Evolutionary conservation across 768 basidiomycete genomes (phyloP).

Genomic region (Gloeophyllum trabeum): DNA sequence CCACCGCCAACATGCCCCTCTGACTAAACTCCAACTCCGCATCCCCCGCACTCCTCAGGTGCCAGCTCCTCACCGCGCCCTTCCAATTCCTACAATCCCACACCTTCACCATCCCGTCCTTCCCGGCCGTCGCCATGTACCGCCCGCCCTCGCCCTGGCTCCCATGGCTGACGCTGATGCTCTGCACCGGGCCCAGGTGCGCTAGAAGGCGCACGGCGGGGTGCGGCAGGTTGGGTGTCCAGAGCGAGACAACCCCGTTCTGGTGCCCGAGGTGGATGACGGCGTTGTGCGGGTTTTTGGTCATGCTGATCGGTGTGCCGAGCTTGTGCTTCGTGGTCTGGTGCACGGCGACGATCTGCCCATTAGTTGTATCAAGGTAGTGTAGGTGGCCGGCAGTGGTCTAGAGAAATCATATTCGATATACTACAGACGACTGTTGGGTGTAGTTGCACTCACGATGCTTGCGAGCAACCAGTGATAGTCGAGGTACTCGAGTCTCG

Average conservation of each 20-base stretch:
- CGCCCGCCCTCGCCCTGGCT: conserved; percentile 40
- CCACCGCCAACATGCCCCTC: conserved; percentile 72
- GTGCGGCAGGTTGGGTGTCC: conserved; percentile 91
- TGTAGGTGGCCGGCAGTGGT: conserved; percentile 87
- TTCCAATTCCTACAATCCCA: conserved; percentile 99
- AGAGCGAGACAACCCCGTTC: conserved; percentile 91
- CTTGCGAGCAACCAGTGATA: conserved; percentile 92
- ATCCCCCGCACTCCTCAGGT: conserved; percentile 45
- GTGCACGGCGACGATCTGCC: conserved; percentile 75
- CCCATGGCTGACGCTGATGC: conserved; percentile 41
- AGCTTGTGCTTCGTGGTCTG: conserved; percentile 75
- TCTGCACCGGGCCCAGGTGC: conserved; percentile 78
- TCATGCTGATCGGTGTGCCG: conserved; percentile 75
- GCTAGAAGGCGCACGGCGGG: conserved; percentile 89
- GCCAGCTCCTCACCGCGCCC: conserved; percentile 74
- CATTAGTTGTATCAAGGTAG: conserved; percentile 96
- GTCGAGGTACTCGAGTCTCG: conserved; percentile 82
- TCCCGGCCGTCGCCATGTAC: conserved; percentile 85
- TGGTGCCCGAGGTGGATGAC: conserved; percentile 92
- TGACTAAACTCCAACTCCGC: conserved; percentile 79
- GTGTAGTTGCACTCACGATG: conserved; percentile 42
- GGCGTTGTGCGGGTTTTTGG: conserved; percentile 88
- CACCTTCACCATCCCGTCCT: conserved; percentile 83
- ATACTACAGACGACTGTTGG: neutral
- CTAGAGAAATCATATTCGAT: conserved; percentile 24